Evolutionary conservation across 495 filamentous ascomycete genomes (phyloP).

Genomic region (Extremus antarcticus): DNA sequence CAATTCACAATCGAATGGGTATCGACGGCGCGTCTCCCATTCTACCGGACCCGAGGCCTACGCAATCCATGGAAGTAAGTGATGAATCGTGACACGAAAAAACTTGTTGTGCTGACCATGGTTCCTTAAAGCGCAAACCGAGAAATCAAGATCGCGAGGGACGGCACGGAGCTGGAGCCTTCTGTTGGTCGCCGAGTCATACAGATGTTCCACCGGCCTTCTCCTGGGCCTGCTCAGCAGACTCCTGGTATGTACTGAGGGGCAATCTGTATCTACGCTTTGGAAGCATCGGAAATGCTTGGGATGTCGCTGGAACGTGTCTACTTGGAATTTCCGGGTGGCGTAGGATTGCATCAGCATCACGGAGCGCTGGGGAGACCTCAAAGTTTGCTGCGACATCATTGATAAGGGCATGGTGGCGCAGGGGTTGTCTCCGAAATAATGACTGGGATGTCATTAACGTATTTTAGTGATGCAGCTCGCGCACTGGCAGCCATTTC

Average conservation of each 20-base stretch:
- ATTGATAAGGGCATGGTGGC: too few relatives aligned
- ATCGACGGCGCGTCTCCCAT: conserved; percentile 74
- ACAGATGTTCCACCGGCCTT: conserved; percentile 48
- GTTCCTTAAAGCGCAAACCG: conserved; percentile 48
- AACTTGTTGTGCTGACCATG: neutral
- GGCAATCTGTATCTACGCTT: too few relatives aligned
- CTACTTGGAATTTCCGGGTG: too few relatives aligned
- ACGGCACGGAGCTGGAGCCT: conserved; percentile 90
- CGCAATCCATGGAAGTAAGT: conserved; percentile 80
- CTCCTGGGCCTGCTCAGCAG: neutral
- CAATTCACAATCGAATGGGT: conserved; percentile 92
- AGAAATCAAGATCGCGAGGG: conserved; percentile 92
- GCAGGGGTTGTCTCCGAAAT: too few relatives aligned
- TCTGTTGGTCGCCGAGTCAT: conserved; percentile 65
- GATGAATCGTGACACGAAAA: neutral
- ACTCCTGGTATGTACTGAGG: neutral
- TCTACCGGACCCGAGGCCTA: conserved; percentile 79
- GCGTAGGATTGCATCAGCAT: too few relatives aligned
- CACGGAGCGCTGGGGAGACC: too few relatives aligned
- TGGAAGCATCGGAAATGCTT: too few relatives aligned
- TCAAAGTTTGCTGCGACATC: too few relatives aligned
- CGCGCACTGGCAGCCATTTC: too few relatives aligned
- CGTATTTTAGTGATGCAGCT: too few relatives aligned
- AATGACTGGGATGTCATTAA: too few relatives aligned
- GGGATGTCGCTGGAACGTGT: too few relatives aligned